phyloP scores from a whole-genome alignment of 192 early-diverging fungal species.

The Powellomyces hirtus region DNA sequence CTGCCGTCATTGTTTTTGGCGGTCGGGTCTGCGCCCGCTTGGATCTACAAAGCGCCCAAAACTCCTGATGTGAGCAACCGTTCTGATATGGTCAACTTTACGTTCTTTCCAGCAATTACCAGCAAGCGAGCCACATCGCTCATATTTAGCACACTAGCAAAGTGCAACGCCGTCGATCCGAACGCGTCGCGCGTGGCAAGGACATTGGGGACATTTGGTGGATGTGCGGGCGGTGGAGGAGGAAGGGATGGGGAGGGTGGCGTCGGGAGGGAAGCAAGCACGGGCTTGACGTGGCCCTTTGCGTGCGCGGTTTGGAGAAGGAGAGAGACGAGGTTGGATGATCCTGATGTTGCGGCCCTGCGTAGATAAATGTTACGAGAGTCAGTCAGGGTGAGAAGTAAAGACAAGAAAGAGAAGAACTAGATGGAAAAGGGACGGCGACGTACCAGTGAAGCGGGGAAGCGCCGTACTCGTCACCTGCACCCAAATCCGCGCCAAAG shows the following conservation, averaged over 20 bases:
- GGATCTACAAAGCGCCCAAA: background rate
- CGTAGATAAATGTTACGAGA: background rate
- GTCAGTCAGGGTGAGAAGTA: background rate
- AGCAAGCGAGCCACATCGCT: slow-evolving; percentile 4
- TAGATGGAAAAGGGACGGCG: background rate
- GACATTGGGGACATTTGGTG: background rate
- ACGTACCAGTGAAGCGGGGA: slow-evolving; percentile 20
- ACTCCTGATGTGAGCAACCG: no score
- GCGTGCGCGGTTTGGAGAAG: background rate
- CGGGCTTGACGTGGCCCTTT: background rate
- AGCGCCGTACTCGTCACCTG: slow-evolving; percentile 17
- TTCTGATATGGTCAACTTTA: background rate
- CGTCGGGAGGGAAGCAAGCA: background rate
- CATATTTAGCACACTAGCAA: slow-evolving; percentile 16
- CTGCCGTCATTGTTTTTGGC: slow-evolving; percentile 21
- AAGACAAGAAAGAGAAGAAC: background rate
- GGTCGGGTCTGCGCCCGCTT: slow-evolving; percentile 19
- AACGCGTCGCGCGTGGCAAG: slow-evolving; percentile 9
- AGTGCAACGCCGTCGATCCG: slow-evolving; percentile 21
- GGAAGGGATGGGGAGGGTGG: background rate
- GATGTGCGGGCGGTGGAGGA: background rate
- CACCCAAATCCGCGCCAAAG: slow-evolving; percentile 17
- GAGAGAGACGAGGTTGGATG: slow-evolving; percentile 5
- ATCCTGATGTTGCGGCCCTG: slow-evolving; percentile 22
- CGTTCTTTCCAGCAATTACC: slow-evolving; percentile 14